Evolutionary conservation across 1,284 basidiomycete species (phyloP).

Genomic region (Naganishia liquefaciens): DNA sequence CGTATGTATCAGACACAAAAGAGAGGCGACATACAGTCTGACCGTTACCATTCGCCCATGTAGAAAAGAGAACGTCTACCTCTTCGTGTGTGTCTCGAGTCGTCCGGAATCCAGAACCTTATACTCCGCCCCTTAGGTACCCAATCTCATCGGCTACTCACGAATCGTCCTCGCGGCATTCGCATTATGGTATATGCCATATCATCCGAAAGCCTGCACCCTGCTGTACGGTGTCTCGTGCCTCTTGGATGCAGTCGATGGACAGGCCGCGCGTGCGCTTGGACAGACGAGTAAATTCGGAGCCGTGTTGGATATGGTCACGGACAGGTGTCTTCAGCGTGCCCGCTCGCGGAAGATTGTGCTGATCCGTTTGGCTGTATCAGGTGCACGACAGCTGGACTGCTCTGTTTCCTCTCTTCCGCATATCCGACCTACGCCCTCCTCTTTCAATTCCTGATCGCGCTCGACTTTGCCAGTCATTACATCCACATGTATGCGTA

Average conservation of each 20-base stretch:
- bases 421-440: conserved; percentile 82
- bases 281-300: conserved; percentile 95
- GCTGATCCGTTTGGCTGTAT: neutral
- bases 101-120: neutral
- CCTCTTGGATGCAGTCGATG: conserved; percentile 93
- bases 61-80: conserved; percentile 78
- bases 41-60: conserved; percentile 25
- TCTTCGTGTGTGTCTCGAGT: conserved; percentile 66
- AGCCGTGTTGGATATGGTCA: conserved; percentile 98
- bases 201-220: conserved; percentile 90
- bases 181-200: conserved; percentile 90
- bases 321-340: conserved; percentile 74
- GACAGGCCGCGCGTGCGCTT: conserved; percentile 84
- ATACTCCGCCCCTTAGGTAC: conserved; percentile 45
- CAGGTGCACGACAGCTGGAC: conserved; percentile 92
- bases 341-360: no score
- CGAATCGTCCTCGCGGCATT: conserved; percentile 88
- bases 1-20: neutral
- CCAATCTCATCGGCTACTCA: conserved; percentile 94
- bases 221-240: conserved; percentile 89
- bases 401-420: conserved; percentile 89
- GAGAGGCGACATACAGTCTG: neutral
- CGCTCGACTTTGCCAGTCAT: conserved; percentile 96
- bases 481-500: conserved; percentile 99
- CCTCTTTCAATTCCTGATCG: conserved; percentile 91